Conservation (phyloP, 306 rosid genomes). For the Prunus dulcis region DNA sequence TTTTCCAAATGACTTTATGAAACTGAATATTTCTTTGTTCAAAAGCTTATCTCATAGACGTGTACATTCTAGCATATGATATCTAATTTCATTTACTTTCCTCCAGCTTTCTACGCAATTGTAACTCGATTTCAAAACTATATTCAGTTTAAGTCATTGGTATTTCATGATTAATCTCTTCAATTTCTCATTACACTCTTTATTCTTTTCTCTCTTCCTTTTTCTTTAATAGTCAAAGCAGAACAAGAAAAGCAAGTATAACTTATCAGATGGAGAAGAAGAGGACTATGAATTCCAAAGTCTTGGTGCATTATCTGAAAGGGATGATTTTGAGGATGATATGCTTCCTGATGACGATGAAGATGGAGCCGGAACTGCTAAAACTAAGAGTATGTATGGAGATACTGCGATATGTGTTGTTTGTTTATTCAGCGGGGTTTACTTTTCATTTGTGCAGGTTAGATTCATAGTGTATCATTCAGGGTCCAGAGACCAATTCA, state of each 20-base stretch:
- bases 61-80: neutral
- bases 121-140: neutral
- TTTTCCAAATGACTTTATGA: neutral
- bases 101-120: neutral
- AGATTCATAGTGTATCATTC: neutral
- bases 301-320: slow-evolving; percentile 49
- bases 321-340: slow-evolving; percentile 83
- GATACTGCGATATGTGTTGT: neutral
- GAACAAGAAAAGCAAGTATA: slow-evolving; percentile 70
- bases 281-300: slow-evolving; percentile 46
- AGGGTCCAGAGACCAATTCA: neutral
- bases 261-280: slow-evolving; percentile 82
- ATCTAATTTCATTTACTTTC: neutral
- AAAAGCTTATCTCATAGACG: neutral
- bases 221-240: slow-evolving; percentile 44
- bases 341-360: slow-evolving; percentile 34
- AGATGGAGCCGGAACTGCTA: slow-evolving; percentile 18
- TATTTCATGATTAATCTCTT: neutral
- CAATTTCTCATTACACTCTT: neutral
- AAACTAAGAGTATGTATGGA: slow-evolving; percentile 19
- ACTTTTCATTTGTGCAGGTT: neutral
- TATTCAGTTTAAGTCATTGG: neutral
- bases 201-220: neutral
- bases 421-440: neutral
- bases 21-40: neutral